These are phyloP conservation scores for Drechslera avenae DNA, from an alignment of 2,329 filamentous ascomycete species.

Conservation along the genomic window DNA sequence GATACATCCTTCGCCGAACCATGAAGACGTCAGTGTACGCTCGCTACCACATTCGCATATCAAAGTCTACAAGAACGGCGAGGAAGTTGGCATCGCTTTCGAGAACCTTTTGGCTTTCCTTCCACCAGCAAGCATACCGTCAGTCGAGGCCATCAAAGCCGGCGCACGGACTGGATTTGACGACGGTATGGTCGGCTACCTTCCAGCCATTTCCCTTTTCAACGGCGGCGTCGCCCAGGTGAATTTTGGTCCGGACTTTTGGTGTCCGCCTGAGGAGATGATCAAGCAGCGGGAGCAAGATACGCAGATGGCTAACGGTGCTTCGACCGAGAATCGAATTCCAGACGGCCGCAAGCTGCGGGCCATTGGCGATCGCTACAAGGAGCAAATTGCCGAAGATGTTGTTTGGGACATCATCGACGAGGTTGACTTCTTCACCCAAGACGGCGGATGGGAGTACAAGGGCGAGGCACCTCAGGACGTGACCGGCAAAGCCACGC, in stretches of 20 bases:
- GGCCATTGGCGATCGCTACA: conserved; percentile 77
- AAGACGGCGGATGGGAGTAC: conserved; percentile 61
- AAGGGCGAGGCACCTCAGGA: conserved; percentile 43
- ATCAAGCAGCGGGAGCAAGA: conserved; percentile 46
- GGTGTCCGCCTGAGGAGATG: conserved; percentile 76
- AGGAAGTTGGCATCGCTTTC: conserved; percentile 83
- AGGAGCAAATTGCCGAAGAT: conserved; percentile 94
- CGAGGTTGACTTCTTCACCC: conserved; percentile 87
- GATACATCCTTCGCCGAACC: conserved; percentile 76
- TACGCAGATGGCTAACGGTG: conserved; percentile 35
- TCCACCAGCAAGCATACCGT: conserved; percentile 81
- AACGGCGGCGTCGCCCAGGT: conserved; percentile 88
- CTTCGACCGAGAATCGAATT: conserved; percentile 16
- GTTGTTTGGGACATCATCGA: conserved; percentile 91
- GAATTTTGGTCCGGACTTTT: conserved; percentile 94
- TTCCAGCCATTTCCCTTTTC: conserved; percentile 91
- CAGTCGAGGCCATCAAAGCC: conserved; percentile 68
- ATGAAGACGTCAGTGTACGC: conserved; percentile 74
- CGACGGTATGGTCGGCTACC: conserved; percentile 94
- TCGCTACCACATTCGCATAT: conserved; percentile 87
- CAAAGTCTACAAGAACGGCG: conserved; percentile 90
- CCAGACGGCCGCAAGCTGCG: conserved; percentile 52
- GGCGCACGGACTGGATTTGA: conserved; percentile 86
- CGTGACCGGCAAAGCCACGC: conserved; percentile 43
- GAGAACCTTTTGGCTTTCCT: conserved; percentile 87